phyloP scores from a whole-genome alignment of 2,329 filamentous ascomycete genomes.

The Anisogramma anomala region DNA sequence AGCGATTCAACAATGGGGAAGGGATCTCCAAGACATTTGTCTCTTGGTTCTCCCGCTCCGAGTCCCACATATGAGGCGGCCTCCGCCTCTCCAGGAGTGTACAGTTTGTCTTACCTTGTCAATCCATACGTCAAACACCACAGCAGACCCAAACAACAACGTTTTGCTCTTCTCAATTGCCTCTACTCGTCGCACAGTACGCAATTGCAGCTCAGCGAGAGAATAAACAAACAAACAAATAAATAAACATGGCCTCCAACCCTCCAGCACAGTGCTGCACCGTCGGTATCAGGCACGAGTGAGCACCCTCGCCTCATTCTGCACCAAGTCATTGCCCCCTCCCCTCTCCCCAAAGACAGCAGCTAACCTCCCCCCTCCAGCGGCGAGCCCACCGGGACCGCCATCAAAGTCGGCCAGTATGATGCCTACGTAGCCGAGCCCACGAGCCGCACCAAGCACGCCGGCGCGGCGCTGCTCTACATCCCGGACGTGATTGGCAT shows the following conservation, averaged over 20 bases:
- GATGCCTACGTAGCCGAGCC: constrained; percentile 42
- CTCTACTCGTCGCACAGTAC: too few relatives aligned
- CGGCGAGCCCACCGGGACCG: constrained; percentile 35
- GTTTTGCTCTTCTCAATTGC: too few relatives aligned
- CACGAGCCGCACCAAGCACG: constrained; percentile 27
- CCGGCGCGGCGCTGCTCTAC: constrained; percentile 33
- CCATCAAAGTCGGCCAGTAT: constrained; percentile 34
- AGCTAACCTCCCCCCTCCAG: constrained; percentile 21
- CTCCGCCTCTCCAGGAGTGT: too few relatives aligned
- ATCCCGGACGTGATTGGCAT: constrained; percentile 40
- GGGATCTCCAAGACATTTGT: too few relatives aligned
- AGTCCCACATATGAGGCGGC: too few relatives aligned
- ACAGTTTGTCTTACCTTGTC: too few relatives aligned
- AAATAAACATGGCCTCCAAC: constrained; percentile 38
- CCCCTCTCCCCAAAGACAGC: background rate
- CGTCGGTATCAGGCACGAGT: constrained; percentile 42
- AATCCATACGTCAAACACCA: too few relatives aligned
- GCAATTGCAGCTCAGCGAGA: constrained; percentile 2
- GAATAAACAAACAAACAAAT: too few relatives aligned
- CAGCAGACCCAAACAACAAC: too few relatives aligned
- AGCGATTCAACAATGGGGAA: too few relatives aligned
- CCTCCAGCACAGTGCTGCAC: constrained; percentile 41
- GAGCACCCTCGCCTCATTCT: constrained; percentile 20
- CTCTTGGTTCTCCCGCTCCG: too few relatives aligned
- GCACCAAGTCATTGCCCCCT: background rate